Base-by-base conservation (phyloP, 2,329 filamentous ascomycete genomes). In the Hypoxylon sp. region DNA sequence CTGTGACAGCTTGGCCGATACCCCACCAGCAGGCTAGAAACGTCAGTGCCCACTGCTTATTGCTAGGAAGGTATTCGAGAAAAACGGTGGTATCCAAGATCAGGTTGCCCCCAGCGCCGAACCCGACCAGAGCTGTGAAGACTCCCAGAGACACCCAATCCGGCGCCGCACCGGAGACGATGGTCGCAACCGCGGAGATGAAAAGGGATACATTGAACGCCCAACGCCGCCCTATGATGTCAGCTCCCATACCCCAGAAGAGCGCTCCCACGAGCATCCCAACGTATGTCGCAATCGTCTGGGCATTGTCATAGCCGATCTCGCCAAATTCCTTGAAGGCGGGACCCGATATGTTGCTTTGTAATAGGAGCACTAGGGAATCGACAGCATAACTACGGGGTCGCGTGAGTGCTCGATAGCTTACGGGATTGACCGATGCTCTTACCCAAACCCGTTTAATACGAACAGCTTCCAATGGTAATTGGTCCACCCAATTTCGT, bases 131-230 rank as follows among this genome's bases (percentile, higher is more conserved):
- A 11, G 85, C 85, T 30, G 90, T 84, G 73, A 92, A 91, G 21
- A 90, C 77, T 0, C 87, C 89, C 11, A 93, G 82, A 0, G 86
- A 85, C 1, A 85, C 79, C 89, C 90, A 94, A 68, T 84, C 91
- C 1, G 91, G 90, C 64, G 87, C 85, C 1, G 86, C 88, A 3
- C 90, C 91, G 0, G 90, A 90, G 0, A 91, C 80, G 59, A 92
- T 87, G 30, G 85, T 85, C 52, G 90, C 89, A 5, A 87, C 75
- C 3, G 87, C 86, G 73, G 86, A 89, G 62, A 91, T 82, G 72
- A 92, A 84, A 10, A 92, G 81, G 1, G 87, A 89, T 21, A 87
- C 79, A 73, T 92, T 92, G 80, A 93, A 93, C 4, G 90, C 90
- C 70, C 87, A 87, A 68, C 87, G 86, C 46, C 90, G 84, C 5